phyloP scores from a whole-genome alignment of 345 rosid species.

The Garcia nutans region DNA sequence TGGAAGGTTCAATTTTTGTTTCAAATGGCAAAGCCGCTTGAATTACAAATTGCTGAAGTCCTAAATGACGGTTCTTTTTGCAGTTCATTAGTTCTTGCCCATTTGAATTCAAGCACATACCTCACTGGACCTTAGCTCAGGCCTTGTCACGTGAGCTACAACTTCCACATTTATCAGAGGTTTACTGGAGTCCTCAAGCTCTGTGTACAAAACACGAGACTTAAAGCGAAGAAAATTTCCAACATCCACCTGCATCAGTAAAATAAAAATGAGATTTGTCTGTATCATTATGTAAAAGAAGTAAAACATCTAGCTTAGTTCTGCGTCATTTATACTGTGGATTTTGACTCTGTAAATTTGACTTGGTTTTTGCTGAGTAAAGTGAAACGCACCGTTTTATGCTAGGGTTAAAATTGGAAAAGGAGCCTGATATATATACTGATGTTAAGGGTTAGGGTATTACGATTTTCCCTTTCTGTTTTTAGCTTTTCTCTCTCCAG shows the following conservation, averaged over 20 bases:
- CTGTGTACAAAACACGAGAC: conserved; percentile 75
- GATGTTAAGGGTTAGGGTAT: too few relatives aligned
- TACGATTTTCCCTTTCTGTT: too few relatives aligned
- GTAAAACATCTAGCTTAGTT: background rate
- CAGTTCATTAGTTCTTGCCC: background rate
- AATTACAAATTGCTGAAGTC: background rate
- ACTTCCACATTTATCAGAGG: conserved; percentile 75
- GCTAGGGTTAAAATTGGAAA: too few relatives aligned
- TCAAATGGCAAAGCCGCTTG: background rate
- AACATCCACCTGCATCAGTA: conserved; percentile 62
- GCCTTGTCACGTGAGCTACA: conserved; percentile 75
- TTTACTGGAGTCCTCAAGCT: conserved; percentile 49
- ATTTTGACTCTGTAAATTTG: too few relatives aligned
- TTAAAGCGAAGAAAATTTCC: conserved; percentile 86
- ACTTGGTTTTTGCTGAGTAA: too few relatives aligned
- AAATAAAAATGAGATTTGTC: background rate
- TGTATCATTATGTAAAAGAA: background rate
- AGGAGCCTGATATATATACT: too few relatives aligned
- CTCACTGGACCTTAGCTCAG: conserved; percentile 73
- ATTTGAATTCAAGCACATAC: conserved; percentile 35
- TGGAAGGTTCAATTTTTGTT: background rate
- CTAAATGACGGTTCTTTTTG: background rate
- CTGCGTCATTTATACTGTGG: background rate
- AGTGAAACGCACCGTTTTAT: too few relatives aligned
- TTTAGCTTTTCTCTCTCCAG: too few relatives aligned